Conservation (phyloP, 805 yeast genomes). For the Saturnispora galanensis region DNA sequence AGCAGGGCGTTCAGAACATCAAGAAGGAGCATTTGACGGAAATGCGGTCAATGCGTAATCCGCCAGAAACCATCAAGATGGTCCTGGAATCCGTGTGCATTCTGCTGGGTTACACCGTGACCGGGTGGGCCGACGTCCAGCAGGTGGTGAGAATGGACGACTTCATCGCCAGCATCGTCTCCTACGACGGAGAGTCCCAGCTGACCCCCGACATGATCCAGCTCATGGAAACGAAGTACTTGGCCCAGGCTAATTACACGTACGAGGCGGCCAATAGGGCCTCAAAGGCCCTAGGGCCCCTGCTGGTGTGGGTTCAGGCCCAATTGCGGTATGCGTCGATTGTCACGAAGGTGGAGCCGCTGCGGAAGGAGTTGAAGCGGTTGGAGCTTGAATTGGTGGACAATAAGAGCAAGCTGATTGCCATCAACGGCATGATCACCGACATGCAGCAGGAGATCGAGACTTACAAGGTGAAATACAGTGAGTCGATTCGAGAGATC, state of each 20-base stretch:
- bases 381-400: conserved; percentile 53
- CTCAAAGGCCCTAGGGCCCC: conserved; percentile 91
- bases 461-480: conserved; percentile 55
- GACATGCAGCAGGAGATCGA: conserved; percentile 68
- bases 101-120: conserved; percentile 60
- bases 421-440: conserved; percentile 69
- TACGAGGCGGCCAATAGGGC: conserved; percentile 76
- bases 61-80: conserved; percentile 79
- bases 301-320: conserved; percentile 81
- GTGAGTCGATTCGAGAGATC: conserved; percentile 64
- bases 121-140: conserved; percentile 77
- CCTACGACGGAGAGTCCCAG: conserved; percentile 53
- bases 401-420: conserved; percentile 59
- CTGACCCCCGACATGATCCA: conserved; percentile 44
- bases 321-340: conserved; percentile 72
- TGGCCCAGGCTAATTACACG: conserved; percentile 55
- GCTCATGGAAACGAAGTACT: conserved; percentile 48
- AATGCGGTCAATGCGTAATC: conserved; percentile 78
- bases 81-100: conserved; percentile 83
- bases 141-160: conserved; percentile 74
- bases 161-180: conserved; percentile 73
- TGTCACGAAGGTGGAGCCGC: conserved; percentile 62
- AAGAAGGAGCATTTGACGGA: conserved; percentile 90
- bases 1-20: conserved; percentile 81
- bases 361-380: conserved; percentile 50